These are phyloP conservation scores for Bacterosira constricta DNA, from an alignment of 108 stramenopile species.

Conservation along the genomic window DNA sequence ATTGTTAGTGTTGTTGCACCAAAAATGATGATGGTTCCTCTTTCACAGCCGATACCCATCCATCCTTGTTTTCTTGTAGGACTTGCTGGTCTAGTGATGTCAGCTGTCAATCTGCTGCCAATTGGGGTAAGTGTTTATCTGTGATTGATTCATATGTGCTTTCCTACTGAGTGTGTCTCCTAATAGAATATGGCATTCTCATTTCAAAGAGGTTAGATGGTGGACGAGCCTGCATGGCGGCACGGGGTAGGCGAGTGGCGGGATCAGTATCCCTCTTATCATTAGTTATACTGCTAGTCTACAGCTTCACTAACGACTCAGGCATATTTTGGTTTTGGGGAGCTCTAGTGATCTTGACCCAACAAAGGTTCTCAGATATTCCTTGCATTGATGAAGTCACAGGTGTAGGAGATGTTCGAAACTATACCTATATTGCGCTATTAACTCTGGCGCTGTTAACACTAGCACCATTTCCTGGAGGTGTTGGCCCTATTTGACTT, in stretches of 20 bases:
- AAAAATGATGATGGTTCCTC: conserved; percentile 66
- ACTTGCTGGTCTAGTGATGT: conserved; percentile 75
- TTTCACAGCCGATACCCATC: conserved; percentile 81
- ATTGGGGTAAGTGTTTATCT: too few relatives aligned
- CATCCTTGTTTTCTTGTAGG: conserved; percentile 89
- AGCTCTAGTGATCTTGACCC: conserved; percentile 59
- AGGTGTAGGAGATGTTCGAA: conserved; percentile 51
- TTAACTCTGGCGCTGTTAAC: conserved; percentile 49
- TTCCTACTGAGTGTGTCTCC: too few relatives aligned
- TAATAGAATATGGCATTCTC: too few relatives aligned
- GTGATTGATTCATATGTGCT: too few relatives aligned
- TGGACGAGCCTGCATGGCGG: conserved; percentile 75
- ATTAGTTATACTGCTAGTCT: conserved; percentile 50
- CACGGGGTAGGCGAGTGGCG: conserved; percentile 59
- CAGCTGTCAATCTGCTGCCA: conserved; percentile 88
- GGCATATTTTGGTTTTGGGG: conserved; percentile 59
- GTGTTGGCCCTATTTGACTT: conserved; percentile 14
- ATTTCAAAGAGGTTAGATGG: conserved; percentile 91
- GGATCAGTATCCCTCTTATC: conserved; percentile 49
- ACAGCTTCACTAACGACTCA: conserved; percentile 35
- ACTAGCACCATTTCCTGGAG: conserved; percentile 72
- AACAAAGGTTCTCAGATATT: conserved; percentile 60
- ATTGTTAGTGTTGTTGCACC: conserved; percentile 63
- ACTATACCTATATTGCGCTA: conserved; percentile 44
- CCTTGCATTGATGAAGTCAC: conserved; percentile 75